Base-by-base conservation (phyloP, 2,329 filamentous ascomycete genomes). In the Fusarium torulosum region DNA sequence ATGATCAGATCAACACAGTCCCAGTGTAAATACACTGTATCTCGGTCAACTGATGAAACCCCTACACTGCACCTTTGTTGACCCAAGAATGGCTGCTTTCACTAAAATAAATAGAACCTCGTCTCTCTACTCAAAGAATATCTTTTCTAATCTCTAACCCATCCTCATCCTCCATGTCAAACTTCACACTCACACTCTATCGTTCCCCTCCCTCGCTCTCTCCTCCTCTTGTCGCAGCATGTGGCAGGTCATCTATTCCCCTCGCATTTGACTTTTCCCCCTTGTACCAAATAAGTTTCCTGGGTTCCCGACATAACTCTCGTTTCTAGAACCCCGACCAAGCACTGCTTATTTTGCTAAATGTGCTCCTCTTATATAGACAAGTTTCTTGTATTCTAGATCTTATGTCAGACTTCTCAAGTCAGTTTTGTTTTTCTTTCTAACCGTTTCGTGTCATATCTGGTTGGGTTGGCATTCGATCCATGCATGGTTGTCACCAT, bases 61-160 rank as follows among this genome's bases (percentile, higher is more conserved):
- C n/a, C n/a, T n/a, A n/a, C n/a, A n/a, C n/a, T n/a, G n/a, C 53
- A 57, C 53, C 31, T 40, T 43, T 56, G 43, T 43, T 56, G 43
- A 14, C 29, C 10, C 13, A 7, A 31, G 11, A 31, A 31, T 13
- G 29, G 13, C 10, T 31, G 4, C 29, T 31, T 31, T 31, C 29
- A 31, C 29, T 6, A 13, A 13, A 11, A 31, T 6, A n/a, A n/a
- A n/a, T n/a, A n/a, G n/a, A n/a, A n/a, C n/a, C n/a, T n/a, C n/a
- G n/a, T n/a, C n/a, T n/a, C n/a, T n/a, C n/a, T n/a, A n/a, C n/a
- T n/a, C n/a, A 31, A 14, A 31, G 29, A 31, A 31, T 31, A 31
- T 10, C 23, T 37, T 29, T n/a, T 47, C 38, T 41, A 20, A n/a
- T 21, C 15, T 42, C 9, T 13, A 31, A 13, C 11, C 13, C 29